These are phyloP conservation scores for Alternaria ethzedia DNA, from an alignment of 2,329 filamentous ascomycete genomes.

Conservation along the genomic window DNA sequence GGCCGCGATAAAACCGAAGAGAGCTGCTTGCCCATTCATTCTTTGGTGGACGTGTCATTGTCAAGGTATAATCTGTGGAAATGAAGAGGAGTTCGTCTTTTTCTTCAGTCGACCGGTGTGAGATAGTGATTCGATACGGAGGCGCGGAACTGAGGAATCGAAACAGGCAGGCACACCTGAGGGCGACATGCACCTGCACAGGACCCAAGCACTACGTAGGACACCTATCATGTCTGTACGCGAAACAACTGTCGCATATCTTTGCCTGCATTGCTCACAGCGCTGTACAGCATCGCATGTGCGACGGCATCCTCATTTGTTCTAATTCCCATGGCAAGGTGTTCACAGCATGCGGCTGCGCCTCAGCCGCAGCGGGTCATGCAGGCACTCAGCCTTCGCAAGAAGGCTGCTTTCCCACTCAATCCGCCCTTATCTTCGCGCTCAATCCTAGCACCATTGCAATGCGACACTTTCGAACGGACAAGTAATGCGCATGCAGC, in stretches of 20 bases:
- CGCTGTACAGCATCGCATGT: background rate
- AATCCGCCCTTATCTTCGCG: background rate
- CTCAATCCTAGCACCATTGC: background rate
- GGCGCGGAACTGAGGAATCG: background rate
- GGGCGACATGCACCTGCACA: background rate
- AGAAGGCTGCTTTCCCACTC: background rate
- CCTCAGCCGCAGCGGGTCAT: background rate
- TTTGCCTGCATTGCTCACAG: background rate
- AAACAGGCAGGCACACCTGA: background rate
- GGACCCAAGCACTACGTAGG: background rate
- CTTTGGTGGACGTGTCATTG: background rate
- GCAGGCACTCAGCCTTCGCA: background rate
- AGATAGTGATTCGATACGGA: background rate
- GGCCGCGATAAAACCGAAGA: background rate
- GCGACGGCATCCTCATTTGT: background rate
- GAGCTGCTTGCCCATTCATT: background rate
- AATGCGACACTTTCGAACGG: background rate
- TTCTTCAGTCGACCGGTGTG: background rate
- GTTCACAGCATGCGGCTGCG: background rate
- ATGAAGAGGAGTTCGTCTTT: background rate
- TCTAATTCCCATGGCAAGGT: background rate
- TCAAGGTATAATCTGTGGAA: background rate
- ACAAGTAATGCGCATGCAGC: background rate
- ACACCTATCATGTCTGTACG: background rate
- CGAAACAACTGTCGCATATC: background rate